Evolutionary conservation across 805 yeast species (phyloP), one percentile per base, ranked within the genome.

Genomic region (Myxozyma monticola): DNA sequence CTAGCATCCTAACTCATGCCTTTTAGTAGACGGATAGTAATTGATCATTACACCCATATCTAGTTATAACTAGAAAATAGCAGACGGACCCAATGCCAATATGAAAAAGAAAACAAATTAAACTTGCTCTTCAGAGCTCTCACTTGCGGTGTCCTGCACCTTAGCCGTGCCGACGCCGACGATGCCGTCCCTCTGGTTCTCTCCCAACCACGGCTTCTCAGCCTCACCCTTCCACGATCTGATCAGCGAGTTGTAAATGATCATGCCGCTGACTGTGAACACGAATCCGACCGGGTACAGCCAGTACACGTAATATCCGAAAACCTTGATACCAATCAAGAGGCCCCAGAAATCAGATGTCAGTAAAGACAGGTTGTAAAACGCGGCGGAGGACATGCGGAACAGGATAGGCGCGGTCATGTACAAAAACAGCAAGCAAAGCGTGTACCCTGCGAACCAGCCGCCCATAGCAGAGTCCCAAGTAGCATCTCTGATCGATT

Each of bases 311-410:
- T 62, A 62, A 60, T 73, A 73, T 25, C 73, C 73, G 57, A 73
- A 73, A n/a, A 71, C 75, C 54, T 66, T 63, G 40, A 70, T 64
- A n/a, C 76, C 76, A 21, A 73, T 70, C 12, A 73, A 54, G 52
- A 73, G 54, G 9, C 76, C 70, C 76, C 77, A 73, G 62, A 73
- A 73, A 55, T 73, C 76, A 15, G 73, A 68, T 14, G 76, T 73
- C 43, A 73, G 63, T 20, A 72, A 48, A 31, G 74, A 71, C 49
- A 73, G 59, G 60, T 73, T 73, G 65, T 73, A 73, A 51, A 73
- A 73, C 10, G 76, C 75, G 10, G 77, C 76, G 5, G 75, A 71
- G 15, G 76, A 70, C 70, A 73, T 70, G 31, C 76, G 62, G 66
- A 73, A 68, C 56, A 73, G 54, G 38, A 73, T 66, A 18, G 76